Base-by-base conservation (phyloP, 371 early-diverging fungal species). In the Mucor saturninus region DNA sequence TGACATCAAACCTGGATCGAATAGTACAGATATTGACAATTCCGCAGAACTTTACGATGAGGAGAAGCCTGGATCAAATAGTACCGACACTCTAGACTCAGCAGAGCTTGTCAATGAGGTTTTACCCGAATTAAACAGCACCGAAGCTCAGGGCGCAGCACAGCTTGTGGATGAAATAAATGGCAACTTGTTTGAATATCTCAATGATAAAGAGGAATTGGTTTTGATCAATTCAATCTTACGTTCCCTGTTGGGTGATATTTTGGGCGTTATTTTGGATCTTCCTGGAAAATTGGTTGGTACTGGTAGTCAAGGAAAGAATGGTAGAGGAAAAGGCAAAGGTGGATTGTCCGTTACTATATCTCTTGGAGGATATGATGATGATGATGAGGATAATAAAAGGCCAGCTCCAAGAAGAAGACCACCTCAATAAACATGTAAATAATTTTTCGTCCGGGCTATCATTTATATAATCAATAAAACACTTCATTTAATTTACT, bases 221-320 rank as follows among this genome's bases (percentile, higher is more conserved):
- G 29, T 48, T 21, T 7, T 48, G 28, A 28, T 48, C 15, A 48
- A 48, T 26, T 8, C 21, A 5, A 48, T 48, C 2, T 48, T 48
- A 21, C 48, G 48, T 26, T 48, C 48, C 0, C 26, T 48, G 48
- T 7, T 48, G 28, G 48, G 48, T 28, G 48, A 48, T 48, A 21
- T 48, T 48, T 48, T 48, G 48, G 48, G 26, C 11, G 48, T 26
- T 28, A 48, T 48, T 9, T 48, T 48, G 29, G 48, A 48, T 48
- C 48, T 48, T 26, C 48, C 48, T 48, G 48, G 26, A 26, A 48
- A 28, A 48, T 26, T 48, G 2, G 8, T 48, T 7, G 48, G 48
- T 26, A 26, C 15, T 48, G 28, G 26, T 3, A 28, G 48, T 9
- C 9, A 21, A 7, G 10, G 10, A n/a, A 6, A 7, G 13, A 26